These are phyloP conservation scores for Diaporthe helianthi DNA, from an alignment of 2,329 filamentous ascomycete genomes.

Conservation along the genomic window DNA sequence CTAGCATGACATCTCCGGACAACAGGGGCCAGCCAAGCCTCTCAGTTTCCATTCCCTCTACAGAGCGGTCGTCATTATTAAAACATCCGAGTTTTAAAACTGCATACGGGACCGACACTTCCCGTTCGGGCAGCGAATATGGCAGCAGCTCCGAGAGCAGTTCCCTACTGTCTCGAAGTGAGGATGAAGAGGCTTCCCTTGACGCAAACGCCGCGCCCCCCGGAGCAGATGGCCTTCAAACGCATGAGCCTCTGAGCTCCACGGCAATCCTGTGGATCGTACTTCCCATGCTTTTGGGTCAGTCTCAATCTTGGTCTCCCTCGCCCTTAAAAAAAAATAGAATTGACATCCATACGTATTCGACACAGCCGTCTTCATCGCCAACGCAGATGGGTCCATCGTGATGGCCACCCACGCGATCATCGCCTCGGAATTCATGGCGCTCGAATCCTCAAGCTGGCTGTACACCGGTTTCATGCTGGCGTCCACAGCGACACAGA, in stretches of 20 bases:
- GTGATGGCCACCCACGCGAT: constrained; percentile 70
- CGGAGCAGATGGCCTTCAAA: neutral
- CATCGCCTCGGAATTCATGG: constrained; percentile 67
- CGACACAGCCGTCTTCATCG: constrained; percentile 65
- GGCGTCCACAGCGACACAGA: constrained; percentile 58
- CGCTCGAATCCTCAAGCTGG: constrained; percentile 64
- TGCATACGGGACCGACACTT: constrained; percentile 5
- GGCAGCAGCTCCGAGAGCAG: neutral
- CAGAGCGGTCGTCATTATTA: constrained; percentile 25
- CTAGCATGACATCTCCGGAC: constrained; percentile 2
- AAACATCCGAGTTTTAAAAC: constrained; percentile 2
- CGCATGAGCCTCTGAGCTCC: neutral
- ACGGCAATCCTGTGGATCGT: constrained; percentile 37
- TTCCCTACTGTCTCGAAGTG: neutral
- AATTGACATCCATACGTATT: neutral
- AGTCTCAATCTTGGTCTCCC: neutral
- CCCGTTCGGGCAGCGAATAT: neutral
- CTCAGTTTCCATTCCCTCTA: neutral
- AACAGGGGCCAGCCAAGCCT: neutral
- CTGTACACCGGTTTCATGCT: constrained; percentile 60
- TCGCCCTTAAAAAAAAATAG: neutral
- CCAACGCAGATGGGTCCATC: constrained; percentile 68
- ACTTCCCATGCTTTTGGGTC: constrained; percentile 39
- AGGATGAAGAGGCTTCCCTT: constrained; percentile 31
- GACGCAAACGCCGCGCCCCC: neutral